Evolutionary conservation across 208 protist species (phyloP), one percentile per base, ranked within the genome.

Genomic region (Trypanosoma caninum): DNA sequence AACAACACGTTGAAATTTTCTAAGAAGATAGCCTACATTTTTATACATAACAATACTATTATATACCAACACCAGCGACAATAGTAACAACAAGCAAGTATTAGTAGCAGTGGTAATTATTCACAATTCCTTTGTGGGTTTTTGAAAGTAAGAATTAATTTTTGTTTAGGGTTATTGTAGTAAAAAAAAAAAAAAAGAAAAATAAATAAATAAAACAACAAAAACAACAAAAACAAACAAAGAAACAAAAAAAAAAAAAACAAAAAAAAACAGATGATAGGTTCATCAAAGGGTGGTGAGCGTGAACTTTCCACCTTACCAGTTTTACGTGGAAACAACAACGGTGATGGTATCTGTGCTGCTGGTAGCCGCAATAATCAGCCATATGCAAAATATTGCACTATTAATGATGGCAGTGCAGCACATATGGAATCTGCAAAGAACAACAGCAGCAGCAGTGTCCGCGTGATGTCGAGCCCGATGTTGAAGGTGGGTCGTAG

Each of bases 351-450:
- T 23, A 56, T 59, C 58, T 35, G 14, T 27, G 59, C 46, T 18
- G 50, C 41, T 18, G 46, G 34, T 20, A 58, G 48, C n/a, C 59
- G 75, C 27, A 45, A 55, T 5, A 62, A 68, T 35, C 27, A 46
- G 3, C 63, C 52, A 22, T 69, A 57, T 25, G 23, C 52, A 10
- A 52, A 30, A 27, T 51, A n/a, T 37, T 56, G 44, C 52, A 50
- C 28, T 20, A 60, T 44, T 22, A 30, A 20, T 28, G 33, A n/a
- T n/a, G n/a, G n/a, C n/a, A n/a, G n/a, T n/a, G n/a, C n/a, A n/a
- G n/a, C n/a, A n/a, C n/a, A n/a, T n/a, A n/a, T n/a, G n/a, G n/a
- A n/a, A n/a, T n/a, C n/a, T n/a, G n/a, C n/a, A n/a, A n/a, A 20
- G 2, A 59, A n/a, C 16, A 41, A 16, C 20, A 38, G 9, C 18